Evolutionary conservation across 495 filamentous ascomycete species (phyloP).

Genomic region (Polyplosphaeria fusca): DNA sequence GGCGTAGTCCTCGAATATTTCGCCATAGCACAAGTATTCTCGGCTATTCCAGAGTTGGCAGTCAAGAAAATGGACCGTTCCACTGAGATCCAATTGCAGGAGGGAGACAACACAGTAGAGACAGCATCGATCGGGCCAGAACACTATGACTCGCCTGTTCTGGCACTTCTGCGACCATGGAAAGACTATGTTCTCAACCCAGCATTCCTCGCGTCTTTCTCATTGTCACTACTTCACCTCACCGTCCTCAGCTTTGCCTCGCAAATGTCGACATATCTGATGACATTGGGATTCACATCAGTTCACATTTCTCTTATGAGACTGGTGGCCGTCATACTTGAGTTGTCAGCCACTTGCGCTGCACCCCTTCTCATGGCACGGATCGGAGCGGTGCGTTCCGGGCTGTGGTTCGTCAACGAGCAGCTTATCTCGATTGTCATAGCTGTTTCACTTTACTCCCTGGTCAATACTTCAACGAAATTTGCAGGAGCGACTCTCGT

Average conservation of each 20-base stretch:
- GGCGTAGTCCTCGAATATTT: conserved; percentile 32
- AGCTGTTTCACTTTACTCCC: conserved; percentile 45
- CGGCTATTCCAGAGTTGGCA: conserved; percentile 12
- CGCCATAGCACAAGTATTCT: conserved; percentile 28
- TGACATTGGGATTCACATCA: conserved; percentile 40
- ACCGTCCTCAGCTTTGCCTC: conserved; percentile 46
- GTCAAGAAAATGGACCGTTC: neutral
- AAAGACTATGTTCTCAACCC: conserved; percentile 37
- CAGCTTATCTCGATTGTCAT: conserved; percentile 53
- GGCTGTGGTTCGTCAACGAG: conserved; percentile 64
- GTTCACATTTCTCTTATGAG: conserved; percentile 44
- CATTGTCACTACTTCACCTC: conserved; percentile 43
- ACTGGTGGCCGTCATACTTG: conserved; percentile 42
- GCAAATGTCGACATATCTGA: conserved; percentile 47
- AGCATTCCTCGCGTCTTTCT: conserved; percentile 43
- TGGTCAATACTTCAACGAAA: conserved; percentile 14
- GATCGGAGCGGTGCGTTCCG: conserved; percentile 57
- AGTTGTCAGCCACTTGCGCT: conserved; percentile 52
- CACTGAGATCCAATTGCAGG: neutral
- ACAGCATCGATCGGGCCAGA: neutral
- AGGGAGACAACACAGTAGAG: neutral
- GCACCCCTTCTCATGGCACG: conserved; percentile 50
- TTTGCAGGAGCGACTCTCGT: conserved; percentile 45
- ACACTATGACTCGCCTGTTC: neutral
- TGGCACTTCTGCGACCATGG: neutral